Evolutionary conservation across 495 filamentous ascomycete species (phyloP).

Genomic region (Xylaria telfairii): DNA sequence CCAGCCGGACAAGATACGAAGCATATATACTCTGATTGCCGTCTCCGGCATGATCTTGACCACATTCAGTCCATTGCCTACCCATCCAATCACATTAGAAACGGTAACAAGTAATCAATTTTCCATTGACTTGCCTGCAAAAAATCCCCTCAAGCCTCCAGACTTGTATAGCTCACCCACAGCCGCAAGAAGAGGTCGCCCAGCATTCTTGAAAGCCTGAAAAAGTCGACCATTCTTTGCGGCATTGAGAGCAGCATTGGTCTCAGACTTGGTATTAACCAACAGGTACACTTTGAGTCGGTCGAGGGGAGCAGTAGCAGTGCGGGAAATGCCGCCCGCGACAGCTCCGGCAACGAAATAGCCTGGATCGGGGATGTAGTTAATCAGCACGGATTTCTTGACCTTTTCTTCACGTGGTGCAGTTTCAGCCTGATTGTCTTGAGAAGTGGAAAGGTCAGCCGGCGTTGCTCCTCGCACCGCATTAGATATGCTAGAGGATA

Average conservation of each 20-base stretch:
- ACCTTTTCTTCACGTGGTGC: constrained; percentile 36
- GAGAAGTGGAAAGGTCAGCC: constrained; percentile 34
- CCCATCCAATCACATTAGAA: constrained; percentile 22
- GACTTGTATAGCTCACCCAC: constrained; percentile 77
- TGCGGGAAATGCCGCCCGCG: constrained; percentile 89
- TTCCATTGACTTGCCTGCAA: constrained; percentile 73
- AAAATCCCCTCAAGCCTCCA: constrained; percentile 90
- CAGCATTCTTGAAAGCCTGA: constrained; percentile 68
- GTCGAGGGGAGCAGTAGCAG: constrained; percentile 93
- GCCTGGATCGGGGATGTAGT: constrained; percentile 72
- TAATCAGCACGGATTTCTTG: constrained; percentile 57
- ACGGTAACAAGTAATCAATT: neutral
- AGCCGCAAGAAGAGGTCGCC: constrained; percentile 73
- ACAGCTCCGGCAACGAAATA: constrained; percentile 96
- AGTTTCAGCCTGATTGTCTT: constrained; percentile 39
- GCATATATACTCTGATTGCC: constrained; percentile 69
- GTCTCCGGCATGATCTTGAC: constrained; percentile 98
- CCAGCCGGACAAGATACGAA: constrained; percentile 1
- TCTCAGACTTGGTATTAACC: constrained; percentile 74
- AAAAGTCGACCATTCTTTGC: constrained; percentile 75
- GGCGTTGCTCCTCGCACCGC: constrained; percentile 34
- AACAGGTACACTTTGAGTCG: constrained; percentile 97
- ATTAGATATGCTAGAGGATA: constrained; percentile 29
- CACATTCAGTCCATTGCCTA: constrained; percentile 97
- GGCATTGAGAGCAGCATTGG: constrained; percentile 64